Conservation (phyloP, 768 basidiomycete species). For the Lactifluus piperatus region DNA sequence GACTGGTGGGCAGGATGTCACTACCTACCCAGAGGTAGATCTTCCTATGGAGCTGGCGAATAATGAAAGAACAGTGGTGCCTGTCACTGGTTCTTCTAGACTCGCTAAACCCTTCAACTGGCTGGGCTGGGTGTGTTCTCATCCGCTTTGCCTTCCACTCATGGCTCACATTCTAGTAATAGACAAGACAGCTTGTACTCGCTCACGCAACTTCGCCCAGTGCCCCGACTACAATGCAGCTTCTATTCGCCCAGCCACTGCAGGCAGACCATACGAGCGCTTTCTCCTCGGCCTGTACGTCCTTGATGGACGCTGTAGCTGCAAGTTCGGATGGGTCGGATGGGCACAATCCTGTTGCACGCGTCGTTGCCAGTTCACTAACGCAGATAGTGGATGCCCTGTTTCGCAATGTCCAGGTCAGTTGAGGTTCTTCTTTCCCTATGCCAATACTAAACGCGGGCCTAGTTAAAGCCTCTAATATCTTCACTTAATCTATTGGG, state of each 20-base stretch:
- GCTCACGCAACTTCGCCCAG: conserved; percentile 6
- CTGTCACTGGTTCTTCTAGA: neutral
- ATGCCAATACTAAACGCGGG: neutral
- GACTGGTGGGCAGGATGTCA: neutral
- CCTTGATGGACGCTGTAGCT: conserved; percentile 10
- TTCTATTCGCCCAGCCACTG: conserved; percentile 10
- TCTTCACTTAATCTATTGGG: conserved; percentile 14
- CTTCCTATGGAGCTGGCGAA: neutral
- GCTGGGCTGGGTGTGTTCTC: conserved; percentile 12
- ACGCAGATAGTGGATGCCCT: conserved; percentile 13
- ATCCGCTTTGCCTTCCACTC: neutral
- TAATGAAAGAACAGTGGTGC: neutral
- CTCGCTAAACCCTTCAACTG: conserved; percentile 7
- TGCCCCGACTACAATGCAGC: conserved; percentile 13
- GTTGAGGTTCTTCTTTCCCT: neutral
- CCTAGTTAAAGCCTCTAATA: conserved; percentile 11
- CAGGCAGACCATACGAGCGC: neutral
- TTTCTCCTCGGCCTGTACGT: conserved; percentile 12
- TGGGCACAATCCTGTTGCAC: conserved; percentile 3
- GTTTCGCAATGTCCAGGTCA: conserved; percentile 8
- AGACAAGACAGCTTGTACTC: conserved; percentile 19
- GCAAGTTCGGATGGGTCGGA: neutral
- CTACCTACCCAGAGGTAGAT: neutral
- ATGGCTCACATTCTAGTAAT: neutral
- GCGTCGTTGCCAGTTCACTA: conserved; percentile 7